Evolutionary conservation across 805 yeast species (phyloP), one percentile per base, ranked within the genome.

Genomic region (Candida cerambycidarum): DNA sequence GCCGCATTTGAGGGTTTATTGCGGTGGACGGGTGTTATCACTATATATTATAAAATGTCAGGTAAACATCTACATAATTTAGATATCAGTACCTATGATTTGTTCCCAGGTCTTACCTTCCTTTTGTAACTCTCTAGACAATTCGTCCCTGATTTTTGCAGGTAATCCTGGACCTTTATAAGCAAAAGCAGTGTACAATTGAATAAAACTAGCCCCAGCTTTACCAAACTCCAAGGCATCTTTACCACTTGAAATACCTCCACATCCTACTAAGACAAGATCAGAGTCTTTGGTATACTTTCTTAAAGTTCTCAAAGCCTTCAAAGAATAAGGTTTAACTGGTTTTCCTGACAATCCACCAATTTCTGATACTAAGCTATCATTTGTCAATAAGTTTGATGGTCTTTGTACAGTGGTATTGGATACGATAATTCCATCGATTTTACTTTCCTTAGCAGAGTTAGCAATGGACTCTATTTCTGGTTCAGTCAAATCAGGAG

Each of bases 331-430:
- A 36, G 88, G 90, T 63, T 90, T 92, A 43, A 92, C 72, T 13
- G 98, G 98, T 44, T 78, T 77, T n/a, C 98, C 98, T 0, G 96
- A 86, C 30, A 92, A 76, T 1, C 98, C 98, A 45, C 98, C 98
- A 3, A 81, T 65, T 63, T 89, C 85, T 25, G 62, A 47, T 13
- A 71, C 64, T 30, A 83, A 62, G 2, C 60, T 51, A 18, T 62
- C 62, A 15, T 69, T 64, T 6, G 90, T 79, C 32, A 75, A 69
- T 54, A 90, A 69, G 3, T 59, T 52, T 0, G 69, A 68, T 9
- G 97, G 97, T 59, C 98, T 80, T 56, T 83, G 83, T 46, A 90
- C 78, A 0, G 98, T 92, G 16, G 98, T 92, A 66, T 92, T 92
- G 36, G 96, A 86, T 43, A 92, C 81, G 51, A 92, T 85, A 48